Conservation (phyloP, 768 basidiomycete species). For the Mycena rebaudengoi region DNA sequence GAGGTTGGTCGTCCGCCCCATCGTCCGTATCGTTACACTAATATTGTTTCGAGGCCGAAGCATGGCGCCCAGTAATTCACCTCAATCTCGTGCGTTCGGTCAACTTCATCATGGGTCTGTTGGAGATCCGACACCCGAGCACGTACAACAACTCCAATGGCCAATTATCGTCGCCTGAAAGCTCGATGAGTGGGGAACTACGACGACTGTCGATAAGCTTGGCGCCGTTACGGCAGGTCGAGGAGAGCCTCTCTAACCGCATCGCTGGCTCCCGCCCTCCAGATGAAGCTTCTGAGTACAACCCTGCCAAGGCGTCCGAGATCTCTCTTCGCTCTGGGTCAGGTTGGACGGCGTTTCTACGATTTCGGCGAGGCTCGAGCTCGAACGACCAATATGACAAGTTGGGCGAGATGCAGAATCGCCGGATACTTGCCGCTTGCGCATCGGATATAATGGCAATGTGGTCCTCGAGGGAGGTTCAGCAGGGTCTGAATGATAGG, state of each 20-base stretch:
- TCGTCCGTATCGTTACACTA: neutral
- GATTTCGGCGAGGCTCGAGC: slow-evolving; percentile 39
- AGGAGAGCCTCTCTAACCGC: slow-evolving; percentile 54
- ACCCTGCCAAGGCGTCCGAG: slow-evolving; percentile 54
- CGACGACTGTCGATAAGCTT: slow-evolving; percentile 59
- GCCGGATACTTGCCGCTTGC: slow-evolving; percentile 61
- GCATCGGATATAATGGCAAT: slow-evolving; percentile 61
- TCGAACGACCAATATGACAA: slow-evolving; percentile 23
- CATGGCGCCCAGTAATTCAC: slow-evolving; percentile 74
- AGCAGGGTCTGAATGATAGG: slow-evolving; percentile 48
- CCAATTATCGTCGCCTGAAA: slow-evolving; percentile 30
- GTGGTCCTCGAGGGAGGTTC: slow-evolving; percentile 59
- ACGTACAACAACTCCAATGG: neutral
- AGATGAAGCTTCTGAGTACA: slow-evolving; percentile 32
- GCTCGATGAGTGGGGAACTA: slow-evolving; percentile 43
- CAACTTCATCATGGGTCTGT: slow-evolving; percentile 47
- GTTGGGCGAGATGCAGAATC: slow-evolving; percentile 50
- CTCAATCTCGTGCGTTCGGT: slow-evolving; percentile 71
- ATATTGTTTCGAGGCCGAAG: slow-evolving; percentile 47
- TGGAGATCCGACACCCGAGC: slow-evolving; percentile 27
- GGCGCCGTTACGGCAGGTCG: slow-evolving; percentile 63
- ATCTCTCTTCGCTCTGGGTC: slow-evolving; percentile 56
- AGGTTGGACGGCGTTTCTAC: slow-evolving; percentile 60
- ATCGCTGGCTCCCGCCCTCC: slow-evolving; percentile 44
- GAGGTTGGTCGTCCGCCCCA: slow-evolving; percentile 45